Evolutionary conservation across 352 stramenopile species (phyloP).

Genomic region (Globisporangium polare): DNA sequence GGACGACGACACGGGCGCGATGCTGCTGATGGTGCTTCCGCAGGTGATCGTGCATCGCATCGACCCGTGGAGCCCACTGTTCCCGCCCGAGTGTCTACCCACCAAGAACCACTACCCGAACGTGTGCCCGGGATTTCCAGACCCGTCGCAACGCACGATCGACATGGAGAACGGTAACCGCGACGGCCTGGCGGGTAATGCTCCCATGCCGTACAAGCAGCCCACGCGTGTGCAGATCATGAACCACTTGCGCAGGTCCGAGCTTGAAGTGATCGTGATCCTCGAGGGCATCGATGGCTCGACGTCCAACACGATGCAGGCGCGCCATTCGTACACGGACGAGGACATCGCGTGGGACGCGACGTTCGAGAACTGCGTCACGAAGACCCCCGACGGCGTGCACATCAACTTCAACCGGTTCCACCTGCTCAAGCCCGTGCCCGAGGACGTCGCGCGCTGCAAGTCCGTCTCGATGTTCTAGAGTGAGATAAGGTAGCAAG

Average conservation of each 20-base stretch:
- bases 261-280: slow-evolving; percentile 78
- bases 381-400: slow-evolving; percentile 43
- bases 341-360: slow-evolving; percentile 80
- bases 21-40: slow-evolving; percentile 80
- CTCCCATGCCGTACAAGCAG: slow-evolving; percentile 34
- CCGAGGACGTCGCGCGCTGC: slow-evolving; percentile 37
- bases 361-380: slow-evolving; percentile 75
- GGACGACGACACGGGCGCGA: slow-evolving; percentile 74
- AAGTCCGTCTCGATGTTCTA: slow-evolving; percentile 21
- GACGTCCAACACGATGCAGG: slow-evolving; percentile 87
- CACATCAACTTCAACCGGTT: slow-evolving; percentile 85
- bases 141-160: slow-evolving; percentile 64
- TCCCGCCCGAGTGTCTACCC: slow-evolving; percentile 73
- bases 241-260: slow-evolving; percentile 57
- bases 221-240: slow-evolving; percentile 72
- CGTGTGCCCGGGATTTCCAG: slow-evolving; percentile 53
- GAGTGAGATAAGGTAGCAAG: neutral
- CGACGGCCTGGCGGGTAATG: slow-evolving; percentile 34
- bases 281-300: slow-evolving; percentile 83
- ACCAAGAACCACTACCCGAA: slow-evolving; percentile 41
- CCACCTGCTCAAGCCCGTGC: slow-evolving; percentile 63
- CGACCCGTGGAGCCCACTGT: slow-evolving; percentile 81
- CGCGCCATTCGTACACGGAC: slow-evolving; percentile 75
- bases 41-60: slow-evolving; percentile 84
- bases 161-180: slow-evolving; percentile 86